These are phyloP conservation scores for Plasmodium sp. DNA, from an alignment of 169 alveolate genomes.

Conservation along the genomic window DNA sequence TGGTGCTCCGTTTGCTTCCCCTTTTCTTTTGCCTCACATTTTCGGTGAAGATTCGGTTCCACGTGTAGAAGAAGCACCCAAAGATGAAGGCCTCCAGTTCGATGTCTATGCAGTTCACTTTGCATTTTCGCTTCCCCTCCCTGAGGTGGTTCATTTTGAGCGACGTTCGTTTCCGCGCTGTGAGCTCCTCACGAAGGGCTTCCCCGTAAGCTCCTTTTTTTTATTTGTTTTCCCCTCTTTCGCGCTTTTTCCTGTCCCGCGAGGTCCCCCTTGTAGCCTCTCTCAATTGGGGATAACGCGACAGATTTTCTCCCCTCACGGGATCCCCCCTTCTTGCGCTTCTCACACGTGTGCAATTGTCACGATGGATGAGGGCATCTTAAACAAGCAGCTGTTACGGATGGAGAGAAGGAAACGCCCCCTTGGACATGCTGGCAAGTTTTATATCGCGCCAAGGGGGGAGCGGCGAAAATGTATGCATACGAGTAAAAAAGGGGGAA, in stretches of 20 bases:
- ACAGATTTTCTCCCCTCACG: background rate
- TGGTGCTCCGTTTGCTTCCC: background rate
- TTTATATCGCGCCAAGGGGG: background rate
- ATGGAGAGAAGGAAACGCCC: background rate
- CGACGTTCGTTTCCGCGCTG: background rate
- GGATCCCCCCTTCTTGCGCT: background rate
- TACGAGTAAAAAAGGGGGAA: background rate
- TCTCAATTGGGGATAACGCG: background rate
- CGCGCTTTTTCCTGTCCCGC: background rate
- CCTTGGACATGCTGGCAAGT: background rate
- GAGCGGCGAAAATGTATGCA: background rate
- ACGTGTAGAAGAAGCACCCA: conserved; percentile 66
- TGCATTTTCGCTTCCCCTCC: conserved; percentile 41
- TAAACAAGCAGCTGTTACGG: background rate
- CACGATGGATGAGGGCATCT: background rate
- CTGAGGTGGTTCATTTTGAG: conserved; percentile 14
- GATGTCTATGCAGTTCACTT: conserved; percentile 39
- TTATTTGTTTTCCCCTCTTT: background rate
- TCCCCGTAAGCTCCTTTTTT: background rate
- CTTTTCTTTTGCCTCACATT: conserved; percentile 5
- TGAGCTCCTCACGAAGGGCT: background rate
- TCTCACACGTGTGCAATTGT: background rate
- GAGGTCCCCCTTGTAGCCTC: background rate
- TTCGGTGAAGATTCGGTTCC: conserved; percentile 43
- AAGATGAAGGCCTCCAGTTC: conserved; percentile 72